Percentiles rank a stretch among this genome's conserved stretches.
Conservation (phyloP, 257 asterid genomes). For the Primulina huaijiensis region DNA sequence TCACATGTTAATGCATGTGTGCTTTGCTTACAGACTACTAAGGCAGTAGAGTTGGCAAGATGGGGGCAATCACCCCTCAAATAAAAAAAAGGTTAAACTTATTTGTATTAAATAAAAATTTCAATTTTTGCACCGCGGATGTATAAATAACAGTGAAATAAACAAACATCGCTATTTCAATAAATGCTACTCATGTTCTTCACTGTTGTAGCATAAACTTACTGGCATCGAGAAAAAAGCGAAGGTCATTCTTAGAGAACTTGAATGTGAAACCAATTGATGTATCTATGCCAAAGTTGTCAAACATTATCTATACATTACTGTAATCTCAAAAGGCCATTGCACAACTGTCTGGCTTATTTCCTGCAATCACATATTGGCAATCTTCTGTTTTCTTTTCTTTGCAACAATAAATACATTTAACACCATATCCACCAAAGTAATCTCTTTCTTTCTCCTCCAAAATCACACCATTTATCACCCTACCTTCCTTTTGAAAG, state of each 20-base stretch:
- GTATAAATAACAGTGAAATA: background rate
- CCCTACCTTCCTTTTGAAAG: background rate
- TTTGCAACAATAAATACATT: background rate
- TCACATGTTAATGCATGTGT: background rate
- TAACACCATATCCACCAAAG: background rate
- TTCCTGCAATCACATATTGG: background rate
- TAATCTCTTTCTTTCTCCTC: background rate
- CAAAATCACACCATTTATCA: background rate
- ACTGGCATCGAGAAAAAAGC: background rate
- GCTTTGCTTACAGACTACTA: background rate
- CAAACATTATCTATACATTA: conserved; percentile 1
- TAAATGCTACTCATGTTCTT: background rate
- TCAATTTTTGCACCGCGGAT: background rate
- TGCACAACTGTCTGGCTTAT: background rate
- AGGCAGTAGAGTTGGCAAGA: background rate
- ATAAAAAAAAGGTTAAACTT: background rate
- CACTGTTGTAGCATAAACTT: background rate
- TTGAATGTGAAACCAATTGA: background rate
- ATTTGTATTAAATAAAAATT: background rate
- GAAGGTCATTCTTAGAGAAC: background rate
- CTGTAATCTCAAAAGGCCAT: background rate
- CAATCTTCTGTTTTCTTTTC: background rate
- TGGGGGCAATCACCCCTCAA: background rate
- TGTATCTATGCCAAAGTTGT: background rate
- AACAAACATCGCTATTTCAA: background rate